Conservation (phyloP, 129 eudicot species). For the Chrysanthemum makinoi region DNA sequence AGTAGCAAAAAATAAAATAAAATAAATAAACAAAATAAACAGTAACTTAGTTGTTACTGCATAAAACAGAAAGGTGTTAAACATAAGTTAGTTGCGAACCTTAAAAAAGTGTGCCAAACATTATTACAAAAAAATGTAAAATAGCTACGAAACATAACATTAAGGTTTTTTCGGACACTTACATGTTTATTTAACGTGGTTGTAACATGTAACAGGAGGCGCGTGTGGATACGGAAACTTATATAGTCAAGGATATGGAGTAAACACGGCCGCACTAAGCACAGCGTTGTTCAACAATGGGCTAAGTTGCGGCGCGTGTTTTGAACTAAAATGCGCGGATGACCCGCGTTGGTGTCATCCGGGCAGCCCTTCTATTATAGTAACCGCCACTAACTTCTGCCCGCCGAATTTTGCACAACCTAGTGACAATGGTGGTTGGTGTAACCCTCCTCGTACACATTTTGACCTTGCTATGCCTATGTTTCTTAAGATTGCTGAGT, state of each 20-base stretch:
- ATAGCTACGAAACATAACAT: background rate
- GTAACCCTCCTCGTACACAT: slow-evolving; percentile 90
- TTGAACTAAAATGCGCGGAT: slow-evolving; percentile 69
- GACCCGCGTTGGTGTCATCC: slow-evolving; percentile 88
- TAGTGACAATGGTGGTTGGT: slow-evolving; percentile 93
- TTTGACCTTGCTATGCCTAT: slow-evolving; percentile 95
- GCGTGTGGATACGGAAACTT: slow-evolving; percentile 92
- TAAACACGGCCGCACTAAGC: slow-evolving; percentile 92
- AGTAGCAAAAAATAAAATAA: background rate
- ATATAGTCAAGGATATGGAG: slow-evolving; percentile 92
- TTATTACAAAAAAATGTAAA: too few species aligned
- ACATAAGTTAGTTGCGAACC: too few species aligned
- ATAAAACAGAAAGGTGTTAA: too few species aligned
- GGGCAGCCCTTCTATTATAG: slow-evolving; percentile 78
- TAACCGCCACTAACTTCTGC: slow-evolving; percentile 89
- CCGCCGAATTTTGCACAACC: slow-evolving; percentile 79
- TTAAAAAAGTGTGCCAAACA: too few species aligned
- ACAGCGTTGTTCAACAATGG: slow-evolving; percentile 88
- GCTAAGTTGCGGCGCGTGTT: slow-evolving; percentile 87
- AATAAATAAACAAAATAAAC: background rate
- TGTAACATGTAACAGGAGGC: slow-evolving; percentile 46
- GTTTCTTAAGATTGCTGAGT: slow-evolving; percentile 85
- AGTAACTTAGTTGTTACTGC: too few species aligned
- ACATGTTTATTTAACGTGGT: background rate
- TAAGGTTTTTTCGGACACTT: background rate